Evolutionary conservation across 2,329 filamentous ascomycete genomes (phyloP).

Genomic region (Pseudohalonectria lignicola): DNA sequence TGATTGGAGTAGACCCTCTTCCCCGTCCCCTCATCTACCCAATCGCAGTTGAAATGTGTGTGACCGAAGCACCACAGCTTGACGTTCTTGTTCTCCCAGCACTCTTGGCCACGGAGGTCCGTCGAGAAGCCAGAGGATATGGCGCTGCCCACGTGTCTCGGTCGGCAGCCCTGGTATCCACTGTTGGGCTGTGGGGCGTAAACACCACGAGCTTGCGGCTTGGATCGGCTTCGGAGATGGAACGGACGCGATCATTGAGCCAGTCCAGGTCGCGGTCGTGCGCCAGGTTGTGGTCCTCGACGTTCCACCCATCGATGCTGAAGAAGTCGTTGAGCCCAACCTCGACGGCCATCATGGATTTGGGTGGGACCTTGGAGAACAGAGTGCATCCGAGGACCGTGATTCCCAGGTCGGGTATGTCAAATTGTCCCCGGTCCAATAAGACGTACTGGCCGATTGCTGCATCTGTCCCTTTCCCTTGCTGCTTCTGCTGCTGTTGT

Average conservation of each 20-base stretch:
- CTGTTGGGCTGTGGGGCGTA: slow-evolving; percentile 30
- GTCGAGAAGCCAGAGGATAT: slow-evolving; percentile 24
- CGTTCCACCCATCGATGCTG: slow-evolving; percentile 26
- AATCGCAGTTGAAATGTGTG: slow-evolving; percentile 35
- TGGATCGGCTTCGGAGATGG: slow-evolving; percentile 10
- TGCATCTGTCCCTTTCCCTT: slow-evolving; percentile 6
- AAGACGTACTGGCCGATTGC: slow-evolving; percentile 26
- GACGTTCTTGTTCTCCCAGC: slow-evolving; percentile 22
- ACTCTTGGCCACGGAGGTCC: slow-evolving; percentile 22
- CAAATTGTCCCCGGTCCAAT: slow-evolving; percentile 19
- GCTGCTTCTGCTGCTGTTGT: too few species aligned
- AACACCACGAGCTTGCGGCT: slow-evolving; percentile 22
- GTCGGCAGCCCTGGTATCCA: slow-evolving; percentile 20
- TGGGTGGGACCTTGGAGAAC: slow-evolving; percentile 31
- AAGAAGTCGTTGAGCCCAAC: slow-evolving; percentile 40
- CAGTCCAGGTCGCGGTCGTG: slow-evolving; percentile 28
- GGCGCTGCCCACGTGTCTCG: slow-evolving; percentile 17
- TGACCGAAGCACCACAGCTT: slow-evolving; percentile 37
- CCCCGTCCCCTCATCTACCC: slow-evolving; percentile 10
- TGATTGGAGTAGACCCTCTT: slow-evolving; percentile 18
- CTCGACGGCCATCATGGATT: slow-evolving; percentile 24
- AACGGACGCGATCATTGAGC: slow-evolving; percentile 25
- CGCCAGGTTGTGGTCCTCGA: slow-evolving; percentile 22
- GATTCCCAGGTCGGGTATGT: slow-evolving; percentile 12
- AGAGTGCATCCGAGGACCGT: slow-evolving; percentile 27